Evolutionary conservation across 2,329 filamentous ascomycete genomes (phyloP).

Genomic region (Sordariomycetes sp.): DNA sequence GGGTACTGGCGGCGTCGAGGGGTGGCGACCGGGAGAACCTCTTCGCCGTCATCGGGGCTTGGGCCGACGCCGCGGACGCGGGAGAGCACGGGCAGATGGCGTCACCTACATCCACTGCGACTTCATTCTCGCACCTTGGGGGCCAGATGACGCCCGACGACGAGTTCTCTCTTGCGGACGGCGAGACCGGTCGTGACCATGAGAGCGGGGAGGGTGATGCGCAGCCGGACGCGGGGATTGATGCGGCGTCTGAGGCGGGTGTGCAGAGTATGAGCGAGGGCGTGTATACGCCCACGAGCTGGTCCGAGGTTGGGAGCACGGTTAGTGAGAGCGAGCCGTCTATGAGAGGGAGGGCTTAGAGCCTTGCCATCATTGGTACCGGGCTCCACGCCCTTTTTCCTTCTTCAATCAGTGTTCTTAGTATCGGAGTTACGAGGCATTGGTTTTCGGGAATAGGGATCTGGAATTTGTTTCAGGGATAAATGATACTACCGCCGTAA

Average conservation of each 20-base stretch:
- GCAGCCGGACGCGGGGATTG: not conserved
- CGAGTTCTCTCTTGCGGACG: not conserved
- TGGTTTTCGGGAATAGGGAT: not conserved
- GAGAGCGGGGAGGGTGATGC: not conserved
- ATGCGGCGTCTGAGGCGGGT: not conserved
- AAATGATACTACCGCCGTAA: not conserved
- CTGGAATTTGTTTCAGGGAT: not conserved
- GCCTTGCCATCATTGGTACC: not conserved
- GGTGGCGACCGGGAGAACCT: conserved; percentile 7
- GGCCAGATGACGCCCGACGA: not conserved
- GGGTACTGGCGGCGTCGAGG: conserved; percentile 1
- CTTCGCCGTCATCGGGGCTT: conserved; percentile 9
- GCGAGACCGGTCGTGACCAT: not conserved
- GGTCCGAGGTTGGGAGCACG: conserved; percentile 52
- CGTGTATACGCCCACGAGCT: conserved; percentile 46
- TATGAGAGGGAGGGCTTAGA: not conserved
- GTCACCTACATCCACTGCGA: not conserved
- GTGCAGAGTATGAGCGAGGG: conserved; percentile 16
- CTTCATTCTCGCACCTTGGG: conserved; percentile 1
- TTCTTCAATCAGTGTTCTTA: not conserved
- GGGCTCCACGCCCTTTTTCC: conserved; percentile 5
- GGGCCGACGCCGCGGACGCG: not conserved
- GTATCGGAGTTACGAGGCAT: not conserved
- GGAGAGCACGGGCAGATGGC: not conserved
- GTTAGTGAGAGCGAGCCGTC: conserved; percentile 38